A percentile compares a stretch with the other conserved stretches of the same genome.
These are phyloP conservation scores for Zygoascus ofunaensis DNA, from an alignment of 805 yeast species.

Conservation along the genomic window DNA sequence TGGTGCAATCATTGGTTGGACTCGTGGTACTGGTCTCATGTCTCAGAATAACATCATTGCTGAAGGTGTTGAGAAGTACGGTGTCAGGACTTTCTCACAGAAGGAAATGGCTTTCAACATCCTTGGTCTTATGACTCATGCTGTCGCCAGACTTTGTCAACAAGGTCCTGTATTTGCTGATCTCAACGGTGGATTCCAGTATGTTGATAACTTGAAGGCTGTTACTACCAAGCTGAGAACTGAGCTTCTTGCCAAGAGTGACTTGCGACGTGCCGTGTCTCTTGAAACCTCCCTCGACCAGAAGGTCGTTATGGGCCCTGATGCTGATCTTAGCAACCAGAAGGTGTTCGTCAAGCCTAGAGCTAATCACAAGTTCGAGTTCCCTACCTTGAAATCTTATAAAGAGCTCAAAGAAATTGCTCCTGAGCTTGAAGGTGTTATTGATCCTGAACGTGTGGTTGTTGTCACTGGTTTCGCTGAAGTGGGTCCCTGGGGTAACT, in stretches of 20 bases:
- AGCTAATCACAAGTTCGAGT: slow-evolving; percentile 86
- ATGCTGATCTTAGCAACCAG: slow-evolving; percentile 77
- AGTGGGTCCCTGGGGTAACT: slow-evolving; percentile 99
- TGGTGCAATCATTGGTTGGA: slow-evolving; percentile 99
- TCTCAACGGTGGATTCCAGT: slow-evolving; percentile 97
- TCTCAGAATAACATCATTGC: slow-evolving; percentile 94
- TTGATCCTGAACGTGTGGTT: slow-evolving; percentile 83
- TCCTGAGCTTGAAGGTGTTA: slow-evolving; percentile 71
- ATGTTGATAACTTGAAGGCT: slow-evolving; percentile 82
- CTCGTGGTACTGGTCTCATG: slow-evolving; percentile 99
- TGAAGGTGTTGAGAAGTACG: slow-evolving; percentile 90
- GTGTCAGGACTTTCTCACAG: slow-evolving; percentile 97
- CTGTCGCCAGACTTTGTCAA: slow-evolving; percentile 79
- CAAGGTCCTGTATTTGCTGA: slow-evolving; percentile 95
- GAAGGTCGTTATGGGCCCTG: slow-evolving; percentile 74
- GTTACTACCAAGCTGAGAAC: slow-evolving; percentile 72
- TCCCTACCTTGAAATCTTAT: slow-evolving; percentile 80
- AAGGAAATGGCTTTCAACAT: slow-evolving; percentile 99
- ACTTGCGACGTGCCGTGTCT: slow-evolving; percentile 89
- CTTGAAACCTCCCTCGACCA: slow-evolving; percentile 87
- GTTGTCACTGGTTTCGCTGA: slow-evolving; percentile 98
- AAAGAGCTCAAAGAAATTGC: slow-evolving; percentile 59
- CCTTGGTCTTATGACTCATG: slow-evolving; percentile 85
- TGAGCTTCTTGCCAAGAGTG: slow-evolving; percentile 68
- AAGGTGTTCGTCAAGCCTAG: slow-evolving; percentile 79